Percentiles rank a stretch among this genome's conserved stretches.
These are phyloP conservation scores for Neurospora sp. DNA, from an alignment of 495 filamentous ascomycete genomes.

Conservation along the genomic window DNA sequence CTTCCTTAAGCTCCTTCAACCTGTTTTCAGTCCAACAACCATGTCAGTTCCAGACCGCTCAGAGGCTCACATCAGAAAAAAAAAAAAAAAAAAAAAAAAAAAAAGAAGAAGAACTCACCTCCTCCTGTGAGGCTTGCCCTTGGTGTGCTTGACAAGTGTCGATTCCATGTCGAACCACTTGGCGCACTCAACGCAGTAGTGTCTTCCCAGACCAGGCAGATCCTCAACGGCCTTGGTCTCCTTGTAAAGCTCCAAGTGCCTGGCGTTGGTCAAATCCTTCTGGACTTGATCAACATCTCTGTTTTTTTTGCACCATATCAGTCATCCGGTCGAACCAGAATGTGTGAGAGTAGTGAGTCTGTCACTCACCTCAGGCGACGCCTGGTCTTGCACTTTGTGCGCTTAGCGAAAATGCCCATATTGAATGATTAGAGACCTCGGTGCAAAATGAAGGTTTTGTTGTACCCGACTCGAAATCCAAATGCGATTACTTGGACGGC, in stretches of 20 bases:
- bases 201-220: constrained; percentile 69
- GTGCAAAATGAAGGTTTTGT: neutral
- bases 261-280: constrained; percentile 62
- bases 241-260: constrained; percentile 69
- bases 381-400: constrained; percentile 51
- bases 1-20: constrained; percentile 3
- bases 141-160: constrained; percentile 63
- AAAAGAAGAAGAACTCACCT: constrained; percentile 51
- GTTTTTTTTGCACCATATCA: neutral
- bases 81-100: neutral
- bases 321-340: neutral
- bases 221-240: constrained; percentile 74
- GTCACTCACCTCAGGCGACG: constrained; percentile 35
- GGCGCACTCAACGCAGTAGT: constrained; percentile 87
- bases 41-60: neutral
- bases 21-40: neutral
- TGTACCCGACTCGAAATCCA: neutral
- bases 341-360: neutral
- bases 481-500: neutral
- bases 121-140: constrained; percentile 87
- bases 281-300: constrained; percentile 87
- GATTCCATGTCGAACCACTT: constrained; percentile 90
- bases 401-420: constrained; percentile 45
- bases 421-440: constrained; percentile 1
- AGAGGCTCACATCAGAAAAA: neutral